Conservation (phyloP, 1,139 yeast genomes). For the Suhomyces bolitotheri region DNA sequence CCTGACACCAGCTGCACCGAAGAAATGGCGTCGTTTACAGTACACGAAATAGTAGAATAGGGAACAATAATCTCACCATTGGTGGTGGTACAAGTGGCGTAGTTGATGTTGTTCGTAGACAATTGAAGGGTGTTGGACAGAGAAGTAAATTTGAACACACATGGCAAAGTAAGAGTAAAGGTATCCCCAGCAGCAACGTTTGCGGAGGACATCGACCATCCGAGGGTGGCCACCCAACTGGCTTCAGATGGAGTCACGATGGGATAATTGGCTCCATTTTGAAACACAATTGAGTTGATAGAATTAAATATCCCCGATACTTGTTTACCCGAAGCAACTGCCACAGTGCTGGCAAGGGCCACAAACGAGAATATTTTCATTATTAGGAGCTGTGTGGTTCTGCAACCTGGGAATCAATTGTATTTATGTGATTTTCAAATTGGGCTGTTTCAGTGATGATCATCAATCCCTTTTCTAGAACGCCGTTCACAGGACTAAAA, state of each 20-base stretch:
- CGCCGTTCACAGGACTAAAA: no score
- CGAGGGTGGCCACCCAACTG: slow-evolving; percentile 27
- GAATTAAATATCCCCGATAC: slow-evolving; percentile 22
- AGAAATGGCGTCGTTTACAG: slow-evolving; percentile 18
- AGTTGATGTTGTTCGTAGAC: slow-evolving; percentile 18
- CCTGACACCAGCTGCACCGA: slow-evolving; percentile 23
- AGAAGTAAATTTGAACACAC: slow-evolving; percentile 33
- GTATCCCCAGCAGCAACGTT: slow-evolving; percentile 31
- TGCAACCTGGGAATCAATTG: no score
- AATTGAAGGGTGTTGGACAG: slow-evolving; percentile 18
- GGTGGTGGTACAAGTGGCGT: slow-evolving; percentile 29
- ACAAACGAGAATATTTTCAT: slow-evolving; percentile 4
- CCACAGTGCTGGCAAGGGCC: slow-evolving; percentile 7
- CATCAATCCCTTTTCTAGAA: no score
- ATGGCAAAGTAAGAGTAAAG: slow-evolving; percentile 31
- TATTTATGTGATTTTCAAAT: no score
- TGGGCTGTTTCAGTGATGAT: no score
- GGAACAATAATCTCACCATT: slow-evolving; percentile 27
- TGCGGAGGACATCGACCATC: slow-evolving; percentile 27
- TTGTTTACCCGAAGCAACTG: slow-evolving; percentile 9
- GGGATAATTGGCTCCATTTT: slow-evolving; percentile 1
- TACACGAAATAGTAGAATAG: slow-evolving; percentile 29
- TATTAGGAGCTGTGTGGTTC: no score
- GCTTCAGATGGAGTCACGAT: slow-evolving; percentile 15
- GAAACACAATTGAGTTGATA: slow-evolving; percentile 16